A percentile compares a stretch with the other conserved stretches of the same genome.
Conservation (phyloP, 2,329 filamentous ascomycete species). For the Cercospora zeina region DNA sequence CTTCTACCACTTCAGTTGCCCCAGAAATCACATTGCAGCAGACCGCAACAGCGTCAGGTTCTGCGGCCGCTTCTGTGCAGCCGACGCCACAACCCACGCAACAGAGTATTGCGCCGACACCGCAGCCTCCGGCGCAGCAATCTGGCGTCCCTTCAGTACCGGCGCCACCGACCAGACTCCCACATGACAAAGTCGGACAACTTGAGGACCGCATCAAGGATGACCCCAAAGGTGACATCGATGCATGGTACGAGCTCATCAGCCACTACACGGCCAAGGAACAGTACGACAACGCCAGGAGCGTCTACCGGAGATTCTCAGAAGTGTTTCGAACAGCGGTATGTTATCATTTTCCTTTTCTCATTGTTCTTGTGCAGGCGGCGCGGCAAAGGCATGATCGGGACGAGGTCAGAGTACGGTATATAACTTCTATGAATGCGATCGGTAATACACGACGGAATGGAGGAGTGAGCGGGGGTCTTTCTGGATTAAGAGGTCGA, state of each 20-base stretch:
- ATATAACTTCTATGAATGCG: background rate
- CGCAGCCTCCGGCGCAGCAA: constrained; percentile 19
- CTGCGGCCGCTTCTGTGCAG: constrained; percentile 35
- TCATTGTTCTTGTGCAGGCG: background rate
- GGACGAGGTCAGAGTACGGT: background rate
- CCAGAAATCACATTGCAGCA: constrained; percentile 39
- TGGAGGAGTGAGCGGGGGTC: background rate
- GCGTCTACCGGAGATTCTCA: constrained; percentile 81
- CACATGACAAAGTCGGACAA: constrained; percentile 72
- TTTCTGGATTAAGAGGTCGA: background rate
- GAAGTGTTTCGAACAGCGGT: constrained; percentile 87
- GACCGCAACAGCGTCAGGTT: constrained; percentile 29
- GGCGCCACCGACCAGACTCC: constrained; percentile 49
- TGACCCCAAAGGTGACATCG: constrained; percentile 87
- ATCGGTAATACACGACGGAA: background rate
- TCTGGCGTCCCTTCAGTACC: constrained; percentile 18
- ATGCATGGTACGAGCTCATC: constrained; percentile 88
- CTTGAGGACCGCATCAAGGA: constrained; percentile 90
- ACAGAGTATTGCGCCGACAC: constrained; percentile 24
- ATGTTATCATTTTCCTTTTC: constrained; percentile 50
- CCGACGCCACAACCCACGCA: constrained; percentile 22
- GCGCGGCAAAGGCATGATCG: background rate
- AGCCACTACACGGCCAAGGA: constrained; percentile 78
- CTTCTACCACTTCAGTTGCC: constrained; percentile 33
- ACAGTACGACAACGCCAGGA: constrained; percentile 77